Evolutionary conservation across 2,329 filamentous ascomycete species (phyloP).

Genomic region (Verticillium zaregamsianum): DNA sequence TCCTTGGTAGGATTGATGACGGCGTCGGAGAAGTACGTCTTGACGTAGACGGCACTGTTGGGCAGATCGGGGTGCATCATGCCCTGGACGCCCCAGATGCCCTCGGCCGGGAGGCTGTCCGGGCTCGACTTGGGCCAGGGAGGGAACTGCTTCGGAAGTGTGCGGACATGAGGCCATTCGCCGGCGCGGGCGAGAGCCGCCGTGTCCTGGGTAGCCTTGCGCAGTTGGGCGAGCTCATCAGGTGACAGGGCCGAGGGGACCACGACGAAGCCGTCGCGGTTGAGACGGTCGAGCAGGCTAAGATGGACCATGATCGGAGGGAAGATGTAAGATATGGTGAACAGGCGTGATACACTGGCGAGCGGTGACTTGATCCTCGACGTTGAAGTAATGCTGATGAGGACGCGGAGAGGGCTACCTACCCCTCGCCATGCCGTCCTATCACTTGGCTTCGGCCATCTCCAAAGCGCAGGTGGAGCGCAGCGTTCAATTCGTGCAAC

Average conservation of each 20-base stretch:
- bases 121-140: constrained; percentile 59
- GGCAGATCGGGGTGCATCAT: constrained; percentile 71
- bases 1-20: constrained; percentile 61
- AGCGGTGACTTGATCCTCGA: not conserved
- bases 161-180: constrained; percentile 76
- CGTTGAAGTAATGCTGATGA: not conserved
- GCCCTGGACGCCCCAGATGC: constrained; percentile 90
- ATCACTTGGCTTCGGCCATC: not conserved
- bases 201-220: constrained; percentile 52
- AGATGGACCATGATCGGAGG: constrained; percentile 2
- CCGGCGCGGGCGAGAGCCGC: constrained; percentile 62
- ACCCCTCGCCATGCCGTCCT: not conserved
- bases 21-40: constrained; percentile 66
- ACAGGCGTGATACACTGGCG: not conserved
- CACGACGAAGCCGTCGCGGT: constrained; percentile 71
- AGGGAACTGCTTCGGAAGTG: constrained; percentile 85
- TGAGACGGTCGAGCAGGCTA: constrained; percentile 48
- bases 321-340: not conserved
- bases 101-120: constrained; percentile 42
- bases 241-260: constrained; percentile 61
- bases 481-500: not conserved
- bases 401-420: not conserved
- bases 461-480: not conserved
- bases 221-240: constrained; percentile 53
- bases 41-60: constrained; percentile 56